Evolutionary conservation across 139 green algal species (phyloP).

Genomic region (Volvox reticuliferus): DNA sequence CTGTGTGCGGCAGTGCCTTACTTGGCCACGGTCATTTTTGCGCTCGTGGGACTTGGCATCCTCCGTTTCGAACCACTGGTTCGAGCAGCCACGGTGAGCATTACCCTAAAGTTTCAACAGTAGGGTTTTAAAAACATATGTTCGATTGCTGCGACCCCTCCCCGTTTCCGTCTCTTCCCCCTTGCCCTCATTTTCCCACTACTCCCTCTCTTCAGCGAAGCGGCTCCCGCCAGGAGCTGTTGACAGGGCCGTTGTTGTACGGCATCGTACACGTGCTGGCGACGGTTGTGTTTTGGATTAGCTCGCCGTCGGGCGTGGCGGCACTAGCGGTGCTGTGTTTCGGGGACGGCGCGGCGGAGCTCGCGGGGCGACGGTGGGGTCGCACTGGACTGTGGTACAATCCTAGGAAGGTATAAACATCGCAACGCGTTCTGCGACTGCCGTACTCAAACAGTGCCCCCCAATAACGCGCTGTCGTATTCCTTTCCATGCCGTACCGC

Average conservation of each 20-base stretch:
- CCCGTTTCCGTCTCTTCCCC: too few relatives aligned
- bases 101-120: too few relatives aligned
- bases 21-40: neutral
- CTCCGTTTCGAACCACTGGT: constrained; percentile 6
- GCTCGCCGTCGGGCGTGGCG: constrained; percentile 27
- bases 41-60: constrained; percentile 14
- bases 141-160: too few relatives aligned
- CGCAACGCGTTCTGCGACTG: neutral
- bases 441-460: neutral
- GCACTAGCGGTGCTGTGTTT: constrained; percentile 41
- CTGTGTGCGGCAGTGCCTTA: constrained; percentile 21
- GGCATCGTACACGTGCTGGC: constrained; percentile 29
- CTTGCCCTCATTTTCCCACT: neutral
- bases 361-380: constrained; percentile 24
- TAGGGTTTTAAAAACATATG: too few relatives aligned
- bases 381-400: neutral
- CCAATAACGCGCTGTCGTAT: neutral
- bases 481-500: neutral
- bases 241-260: constrained; percentile 51
- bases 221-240: constrained; percentile 36
- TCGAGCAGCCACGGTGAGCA: constrained; percentile 1
- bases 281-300: constrained; percentile 21
- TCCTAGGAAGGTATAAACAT: neutral
- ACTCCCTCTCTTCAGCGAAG: neutral
- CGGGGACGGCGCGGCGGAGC: constrained; percentile 47